Base-by-base conservation (phyloP, 108 stramenopile genomes). In the Epipyxis sp. region DNA sequence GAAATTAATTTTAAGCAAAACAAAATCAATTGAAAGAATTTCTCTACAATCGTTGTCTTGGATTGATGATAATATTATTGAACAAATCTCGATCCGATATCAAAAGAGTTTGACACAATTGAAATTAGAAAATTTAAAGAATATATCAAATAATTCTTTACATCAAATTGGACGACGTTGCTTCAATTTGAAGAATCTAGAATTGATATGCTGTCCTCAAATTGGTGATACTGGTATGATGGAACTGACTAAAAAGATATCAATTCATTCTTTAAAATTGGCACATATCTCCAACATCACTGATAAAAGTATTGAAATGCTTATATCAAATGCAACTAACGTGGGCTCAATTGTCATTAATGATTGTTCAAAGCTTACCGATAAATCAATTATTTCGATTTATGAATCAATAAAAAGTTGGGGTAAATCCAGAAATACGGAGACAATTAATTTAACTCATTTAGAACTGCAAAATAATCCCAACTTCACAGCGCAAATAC, bases 61-160 rank as follows among this genome's bases (percentile, higher is more conserved):
- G 46, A 20, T 50, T 13, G 46, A 50, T 50, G 46, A 50, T 50
- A 50, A 50, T 50, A 20, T 50, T 20, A 13, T 50, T 6, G 46
- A 50, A 20, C 46, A 50, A 50, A 13, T 50, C 6, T 50, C 46
- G 20, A 13, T 50, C 13, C 6, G 46, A 50, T 50, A 50, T 50
- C 46, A 50, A 50, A 50, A 50, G 46, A 50, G 13, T 13, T 20
- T 50, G 20, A 20, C 13, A 13, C 46, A 50, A 20, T 20, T 50
- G 6, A 13, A 6, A 50, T 20, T 50, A 50, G 46, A 13, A 20
- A 20, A 50, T 50, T 50, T 6, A 13, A 6, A 6, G 6, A 65
- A 65, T 65, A 37, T 65, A 32, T 32, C 61, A 65, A 65, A 65
- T 37, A 65, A 65, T 37, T 16, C 30, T 3, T 37, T 65, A 65